Conservation (phyloP, 2,329 filamentous ascomycete genomes). For the Geoglossum cookeanum region DNA sequence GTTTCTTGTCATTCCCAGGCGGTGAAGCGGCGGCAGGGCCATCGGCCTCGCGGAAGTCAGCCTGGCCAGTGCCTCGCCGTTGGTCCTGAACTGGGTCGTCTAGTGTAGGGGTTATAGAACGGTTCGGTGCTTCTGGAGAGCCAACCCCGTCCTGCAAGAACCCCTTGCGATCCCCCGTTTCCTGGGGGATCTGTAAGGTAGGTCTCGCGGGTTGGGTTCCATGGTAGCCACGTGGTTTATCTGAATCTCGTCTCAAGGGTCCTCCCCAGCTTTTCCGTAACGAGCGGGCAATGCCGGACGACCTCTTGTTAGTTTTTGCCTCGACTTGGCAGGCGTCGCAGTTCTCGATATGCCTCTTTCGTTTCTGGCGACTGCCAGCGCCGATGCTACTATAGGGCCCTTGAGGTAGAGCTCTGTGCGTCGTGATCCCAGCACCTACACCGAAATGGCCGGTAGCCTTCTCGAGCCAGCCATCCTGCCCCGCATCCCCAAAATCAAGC, state of each 20-base stretch:
- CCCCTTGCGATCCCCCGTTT: background rate
- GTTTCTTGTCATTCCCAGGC: background rate
- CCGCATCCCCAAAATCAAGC: conserved; percentile 5
- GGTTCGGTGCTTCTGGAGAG: background rate
- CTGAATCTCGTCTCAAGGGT: conserved; percentile 16
- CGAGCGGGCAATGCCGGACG: background rate
- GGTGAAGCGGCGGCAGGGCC: background rate
- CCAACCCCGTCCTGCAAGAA: background rate
- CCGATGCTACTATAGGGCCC: conserved; percentile 11
- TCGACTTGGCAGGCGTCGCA: conserved; percentile 13
- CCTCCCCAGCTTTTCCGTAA: conserved; percentile 13
- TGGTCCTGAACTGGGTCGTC: background rate
- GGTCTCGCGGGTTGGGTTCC: background rate
- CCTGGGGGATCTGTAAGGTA: background rate
- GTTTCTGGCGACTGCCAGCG: conserved; percentile 6
- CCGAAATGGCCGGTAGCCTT: conserved; percentile 9
- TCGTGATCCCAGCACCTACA: conserved; percentile 7
- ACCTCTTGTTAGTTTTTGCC: background rate
- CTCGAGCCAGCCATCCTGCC: conserved; percentile 19
- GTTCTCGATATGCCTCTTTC: conserved; percentile 22
- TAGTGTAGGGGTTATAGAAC: background rate
- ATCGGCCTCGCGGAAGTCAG: background rate
- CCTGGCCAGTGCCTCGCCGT: background rate
- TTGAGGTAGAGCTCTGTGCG: conserved; percentile 6
- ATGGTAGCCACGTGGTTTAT: background rate